Evolutionary conservation across 768 basidiomycete genomes (phyloP).

Genomic region (Mycena leptocephala): DNA sequence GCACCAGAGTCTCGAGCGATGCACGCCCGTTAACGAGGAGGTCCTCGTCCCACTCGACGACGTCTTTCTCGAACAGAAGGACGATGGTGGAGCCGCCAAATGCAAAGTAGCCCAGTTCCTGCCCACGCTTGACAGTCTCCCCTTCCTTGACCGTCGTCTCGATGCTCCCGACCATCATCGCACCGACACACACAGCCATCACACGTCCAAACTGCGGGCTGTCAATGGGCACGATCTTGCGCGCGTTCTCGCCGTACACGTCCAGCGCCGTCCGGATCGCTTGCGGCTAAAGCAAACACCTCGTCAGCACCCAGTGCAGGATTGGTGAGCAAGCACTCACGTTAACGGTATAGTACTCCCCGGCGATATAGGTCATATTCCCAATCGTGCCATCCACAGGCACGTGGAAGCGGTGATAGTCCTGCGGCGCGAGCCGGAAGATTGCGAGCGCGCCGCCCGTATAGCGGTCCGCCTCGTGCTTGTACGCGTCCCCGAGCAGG

Average conservation of each 20-base stretch:
- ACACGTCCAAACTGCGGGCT: slow-evolving; percentile 92
- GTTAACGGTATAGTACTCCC: slow-evolving; percentile 98
- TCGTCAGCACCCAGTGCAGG: slow-evolving; percentile 4
- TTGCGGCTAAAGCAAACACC: slow-evolving; percentile 74
- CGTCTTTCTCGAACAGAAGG: slow-evolving; percentile 88
- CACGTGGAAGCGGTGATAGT: slow-evolving; percentile 95
- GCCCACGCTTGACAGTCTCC: slow-evolving; percentile 82
- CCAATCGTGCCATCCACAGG: slow-evolving; percentile 92
- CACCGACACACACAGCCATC: slow-evolving; percentile 93
- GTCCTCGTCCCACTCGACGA: slow-evolving; percentile 94
- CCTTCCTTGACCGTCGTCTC: slow-evolving; percentile 91
- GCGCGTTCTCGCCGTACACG: slow-evolving; percentile 94
- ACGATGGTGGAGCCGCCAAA: slow-evolving; percentile 98
- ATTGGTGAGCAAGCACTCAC: slow-evolving; percentile 57
- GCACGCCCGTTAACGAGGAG: slow-evolving; percentile 87
- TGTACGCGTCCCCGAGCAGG: slow-evolving; percentile 87
- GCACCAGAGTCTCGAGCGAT: slow-evolving; percentile 91
- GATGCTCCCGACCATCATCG: slow-evolving; percentile 97
- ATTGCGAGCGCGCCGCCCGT: slow-evolving; percentile 89
- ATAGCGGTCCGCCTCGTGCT: slow-evolving; percentile 79
- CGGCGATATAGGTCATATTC: slow-evolving; percentile 85
- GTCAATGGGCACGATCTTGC: slow-evolving; percentile 95
- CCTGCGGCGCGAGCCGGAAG: slow-evolving; percentile 94
- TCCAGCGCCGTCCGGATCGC: slow-evolving; percentile 93
- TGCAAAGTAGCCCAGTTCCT: slow-evolving; percentile 96